Evolutionary conservation across 495 filamentous ascomycete species (phyloP).

Genomic region (Lasiosphaeriaceae sp.): DNA sequence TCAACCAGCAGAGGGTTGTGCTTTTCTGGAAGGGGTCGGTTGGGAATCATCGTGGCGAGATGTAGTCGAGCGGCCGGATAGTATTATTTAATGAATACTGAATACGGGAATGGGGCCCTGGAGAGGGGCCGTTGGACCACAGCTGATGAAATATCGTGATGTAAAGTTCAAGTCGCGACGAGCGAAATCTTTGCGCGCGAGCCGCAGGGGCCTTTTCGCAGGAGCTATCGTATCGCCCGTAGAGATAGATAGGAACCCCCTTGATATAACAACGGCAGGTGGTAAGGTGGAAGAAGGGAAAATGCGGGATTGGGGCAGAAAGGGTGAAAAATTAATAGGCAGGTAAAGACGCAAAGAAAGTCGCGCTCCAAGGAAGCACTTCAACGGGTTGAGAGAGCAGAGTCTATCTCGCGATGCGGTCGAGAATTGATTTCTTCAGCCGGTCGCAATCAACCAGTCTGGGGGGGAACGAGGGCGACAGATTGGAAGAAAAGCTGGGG

Average conservation of each 20-base stretch:
- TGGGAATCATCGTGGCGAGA: slow-evolving; percentile 49
- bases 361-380: slow-evolving; percentile 5
- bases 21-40: slow-evolving; percentile 62
- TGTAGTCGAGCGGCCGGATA: not conserved
- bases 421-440: slow-evolving; percentile 10
- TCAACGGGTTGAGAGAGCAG: not conserved
- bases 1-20: slow-evolving; percentile 75
- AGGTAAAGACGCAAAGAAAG: not conserved
- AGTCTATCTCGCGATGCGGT: slow-evolving; percentile 18
- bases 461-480: slow-evolving; percentile 10
- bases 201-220: slow-evolving; percentile 7
- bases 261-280: too few species aligned
- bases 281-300: not conserved
- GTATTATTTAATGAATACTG: not conserved
- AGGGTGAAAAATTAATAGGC: not conserved
- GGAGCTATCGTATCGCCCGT: too few species aligned
- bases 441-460: slow-evolving; percentile 19
- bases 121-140: not conserved
- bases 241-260: too few species aligned
- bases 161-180: slow-evolving; percentile 14
- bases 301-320: too few species aligned
- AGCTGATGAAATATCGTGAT: slow-evolving; percentile 1
- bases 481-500: slow-evolving; percentile 26
- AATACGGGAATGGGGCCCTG: not conserved
- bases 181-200: slow-evolving; percentile 33